Evolutionary conservation across 371 early-diverging fungal genomes (phyloP).

Genomic region (Rhizomucor miehei): DNA sequence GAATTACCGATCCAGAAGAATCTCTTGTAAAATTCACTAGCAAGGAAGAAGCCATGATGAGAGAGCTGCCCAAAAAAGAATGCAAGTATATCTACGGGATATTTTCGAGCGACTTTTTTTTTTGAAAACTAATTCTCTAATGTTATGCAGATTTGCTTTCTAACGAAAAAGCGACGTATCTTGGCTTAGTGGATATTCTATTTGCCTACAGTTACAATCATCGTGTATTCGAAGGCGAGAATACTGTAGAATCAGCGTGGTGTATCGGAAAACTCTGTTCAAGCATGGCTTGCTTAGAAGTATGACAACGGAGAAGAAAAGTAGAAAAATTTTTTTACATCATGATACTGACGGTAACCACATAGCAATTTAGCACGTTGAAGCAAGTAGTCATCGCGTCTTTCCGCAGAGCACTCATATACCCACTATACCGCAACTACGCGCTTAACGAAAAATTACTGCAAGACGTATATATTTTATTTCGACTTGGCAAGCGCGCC

Average conservation of each 20-base stretch:
- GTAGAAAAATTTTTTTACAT: constrained; percentile 1
- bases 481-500: constrained; percentile 81
- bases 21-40: constrained; percentile 59
- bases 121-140: neutral
- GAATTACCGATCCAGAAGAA: constrained; percentile 23
- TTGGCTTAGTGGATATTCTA: constrained; percentile 87
- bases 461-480: constrained; percentile 79
- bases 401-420: constrained; percentile 78
- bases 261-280: constrained; percentile 85
- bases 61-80: constrained; percentile 76
- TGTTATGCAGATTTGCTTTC: constrained; percentile 54
- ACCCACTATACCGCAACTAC: constrained; percentile 84
- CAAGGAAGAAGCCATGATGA: constrained; percentile 71
- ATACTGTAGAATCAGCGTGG: constrained; percentile 90
- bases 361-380: constrained; percentile 63
- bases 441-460: constrained; percentile 65
- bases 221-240: constrained; percentile 83
- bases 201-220: constrained; percentile 90
- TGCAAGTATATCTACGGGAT: constrained; percentile 60
- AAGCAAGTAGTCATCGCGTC: constrained; percentile 59
- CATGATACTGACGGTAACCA: neutral
- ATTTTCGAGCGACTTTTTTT: neutral
- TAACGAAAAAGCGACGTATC: constrained; percentile 66
- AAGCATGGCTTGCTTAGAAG: constrained; percentile 78
- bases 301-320: constrained; percentile 18